These are phyloP conservation scores for Xylaria curta DNA, from an alignment of 495 filamentous ascomycete genomes.

Conservation along the genomic window DNA sequence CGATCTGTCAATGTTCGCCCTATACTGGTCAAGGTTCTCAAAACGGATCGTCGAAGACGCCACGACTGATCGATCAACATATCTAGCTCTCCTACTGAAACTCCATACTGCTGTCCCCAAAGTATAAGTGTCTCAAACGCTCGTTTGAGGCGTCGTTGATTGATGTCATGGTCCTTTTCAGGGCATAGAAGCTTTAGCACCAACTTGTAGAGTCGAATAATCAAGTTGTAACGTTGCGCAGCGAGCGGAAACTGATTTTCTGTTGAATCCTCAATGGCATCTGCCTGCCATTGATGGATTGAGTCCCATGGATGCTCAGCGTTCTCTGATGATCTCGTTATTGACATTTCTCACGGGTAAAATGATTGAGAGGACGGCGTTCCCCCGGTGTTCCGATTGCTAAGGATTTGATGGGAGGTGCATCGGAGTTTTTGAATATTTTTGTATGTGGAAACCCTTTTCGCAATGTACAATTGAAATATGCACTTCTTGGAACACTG, in stretches of 20 bases:
- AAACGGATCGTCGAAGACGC: neutral
- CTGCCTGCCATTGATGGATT: neutral
- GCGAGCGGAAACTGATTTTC: neutral
- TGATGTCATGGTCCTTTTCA: neutral
- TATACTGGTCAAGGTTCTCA: neutral
- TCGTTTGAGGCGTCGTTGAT: neutral
- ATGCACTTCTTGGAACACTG: neutral
- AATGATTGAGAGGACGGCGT: neutral
- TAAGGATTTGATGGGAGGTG: neutral
- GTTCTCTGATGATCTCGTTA: neutral
- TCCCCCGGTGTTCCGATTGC: neutral
- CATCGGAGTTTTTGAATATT: neutral
- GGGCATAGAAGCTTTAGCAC: neutral
- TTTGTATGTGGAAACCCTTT: neutral
- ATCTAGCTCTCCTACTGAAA: neutral
- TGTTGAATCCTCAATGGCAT: neutral
- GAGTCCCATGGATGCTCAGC: neutral
- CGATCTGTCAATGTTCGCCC: neutral
- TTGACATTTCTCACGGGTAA: neutral
- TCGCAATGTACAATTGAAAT: neutral
- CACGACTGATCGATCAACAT: neutral
- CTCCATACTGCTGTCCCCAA: constrained; percentile 1
- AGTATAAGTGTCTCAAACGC: neutral
- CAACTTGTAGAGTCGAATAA: neutral
- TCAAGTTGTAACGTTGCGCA: neutral